Evolutionary conservation across 345 rosid genomes (phyloP).

Genomic region (Laguncularia racemosa): DNA sequence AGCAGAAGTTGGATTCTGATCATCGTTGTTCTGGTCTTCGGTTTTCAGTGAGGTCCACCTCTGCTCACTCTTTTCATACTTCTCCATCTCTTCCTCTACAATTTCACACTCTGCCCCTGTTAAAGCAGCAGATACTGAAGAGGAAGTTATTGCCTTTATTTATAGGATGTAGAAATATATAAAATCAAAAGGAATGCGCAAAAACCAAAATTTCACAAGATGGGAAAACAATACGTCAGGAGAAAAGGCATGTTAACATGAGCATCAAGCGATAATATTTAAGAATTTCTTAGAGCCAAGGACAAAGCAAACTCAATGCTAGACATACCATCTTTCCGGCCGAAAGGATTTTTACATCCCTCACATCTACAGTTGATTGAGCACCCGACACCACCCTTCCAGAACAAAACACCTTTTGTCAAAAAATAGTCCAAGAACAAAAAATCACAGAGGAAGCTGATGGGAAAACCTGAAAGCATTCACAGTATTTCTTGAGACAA

Average conservation of each 20-base stretch:
- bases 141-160: background rate
- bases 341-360: slow-evolving; percentile 91
- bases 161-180: background rate
- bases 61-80: slow-evolving; percentile 25
- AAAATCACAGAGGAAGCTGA: slow-evolving; percentile 47
- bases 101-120: slow-evolving; percentile 38
- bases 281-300: no score
- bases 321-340: slow-evolving; percentile 81
- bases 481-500: slow-evolving; percentile 96
- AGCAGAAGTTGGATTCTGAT: slow-evolving; percentile 47
- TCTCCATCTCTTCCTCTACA: slow-evolving; percentile 57
- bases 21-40: slow-evolving; percentile 41
- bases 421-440: background rate
- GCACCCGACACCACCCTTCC: slow-evolving; percentile 95
- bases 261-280: background rate
- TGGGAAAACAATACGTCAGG: background rate
- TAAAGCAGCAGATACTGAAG: slow-evolving; percentile 50
- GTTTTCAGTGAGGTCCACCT: slow-evolving; percentile 29
- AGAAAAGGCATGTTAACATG: background rate
- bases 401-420: slow-evolving; percentile 8
- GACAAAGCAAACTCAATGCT: background rate
- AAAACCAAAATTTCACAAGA: background rate
- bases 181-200: background rate
- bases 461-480: slow-evolving; percentile 95
- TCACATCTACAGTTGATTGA: slow-evolving; percentile 95